Percentiles rank a stretch among this genome's conserved stretches.
These are phyloP conservation scores for Pseudogymnoascus sp. DNA, from an alignment of 2,329 filamentous ascomycete genomes.

Conservation along the genomic window DNA sequence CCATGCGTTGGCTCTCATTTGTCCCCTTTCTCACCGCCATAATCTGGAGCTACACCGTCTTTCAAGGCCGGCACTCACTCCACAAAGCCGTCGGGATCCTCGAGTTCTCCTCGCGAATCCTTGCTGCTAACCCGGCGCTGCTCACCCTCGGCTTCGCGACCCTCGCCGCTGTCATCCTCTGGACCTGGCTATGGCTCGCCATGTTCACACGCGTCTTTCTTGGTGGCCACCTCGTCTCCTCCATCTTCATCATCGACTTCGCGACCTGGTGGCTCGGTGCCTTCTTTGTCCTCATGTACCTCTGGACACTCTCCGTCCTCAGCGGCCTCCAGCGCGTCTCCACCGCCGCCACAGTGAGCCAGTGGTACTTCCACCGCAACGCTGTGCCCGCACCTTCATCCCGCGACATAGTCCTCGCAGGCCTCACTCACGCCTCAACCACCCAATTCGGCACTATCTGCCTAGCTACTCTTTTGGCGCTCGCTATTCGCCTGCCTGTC, in stretches of 20 bases:
- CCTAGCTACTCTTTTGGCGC: slow-evolving; percentile 71
- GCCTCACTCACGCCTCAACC: slow-evolving; percentile 70
- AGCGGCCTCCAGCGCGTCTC: slow-evolving; percentile 84
- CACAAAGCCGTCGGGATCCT: slow-evolving; percentile 79
- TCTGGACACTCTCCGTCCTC: slow-evolving; percentile 87
- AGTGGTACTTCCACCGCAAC: slow-evolving; percentile 98
- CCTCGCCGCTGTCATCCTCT: slow-evolving; percentile 66
- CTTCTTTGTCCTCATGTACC: slow-evolving; percentile 87
- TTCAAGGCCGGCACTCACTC: slow-evolving; percentile 71
- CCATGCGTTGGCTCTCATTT: slow-evolving; percentile 81
- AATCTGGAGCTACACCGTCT: slow-evolving; percentile 77
- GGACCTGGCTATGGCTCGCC: slow-evolving; percentile 92
- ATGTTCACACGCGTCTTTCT: slow-evolving; percentile 97
- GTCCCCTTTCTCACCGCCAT: slow-evolving; percentile 65
- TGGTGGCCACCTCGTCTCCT: slow-evolving; percentile 73
- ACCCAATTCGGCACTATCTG: slow-evolving; percentile 91
- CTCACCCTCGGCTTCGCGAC: slow-evolving; percentile 75
- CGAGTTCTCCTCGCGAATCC: slow-evolving; percentile 83
- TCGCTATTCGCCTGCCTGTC: slow-evolving; percentile 76
- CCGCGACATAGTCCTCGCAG: slow-evolving; percentile 72
- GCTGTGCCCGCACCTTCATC: slow-evolving; percentile 69
- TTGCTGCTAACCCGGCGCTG: slow-evolving; percentile 76
- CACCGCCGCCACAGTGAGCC: slow-evolving; percentile 88
- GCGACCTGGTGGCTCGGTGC: slow-evolving; percentile 94
- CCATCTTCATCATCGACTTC: slow-evolving; percentile 70